A percentile compares a stretch with the other conserved stretches of the same genome.
Evolutionary conservation across 345 rosid genomes (phyloP).

Genomic region (Aegle marmelos): DNA sequence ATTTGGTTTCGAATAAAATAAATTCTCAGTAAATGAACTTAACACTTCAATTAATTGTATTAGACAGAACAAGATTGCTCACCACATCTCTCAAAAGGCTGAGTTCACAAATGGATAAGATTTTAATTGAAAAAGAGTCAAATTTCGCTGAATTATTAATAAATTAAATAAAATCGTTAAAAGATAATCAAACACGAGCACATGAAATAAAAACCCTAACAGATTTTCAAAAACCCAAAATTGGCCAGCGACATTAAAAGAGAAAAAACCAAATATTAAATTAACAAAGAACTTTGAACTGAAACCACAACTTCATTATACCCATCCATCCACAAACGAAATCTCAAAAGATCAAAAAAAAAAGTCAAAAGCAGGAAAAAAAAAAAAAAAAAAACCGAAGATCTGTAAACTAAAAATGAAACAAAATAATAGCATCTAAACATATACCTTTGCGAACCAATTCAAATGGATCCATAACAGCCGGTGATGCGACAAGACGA

Average conservation of each 20-base stretch:
- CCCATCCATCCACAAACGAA: slow-evolving; percentile 5
- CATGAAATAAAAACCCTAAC: slow-evolving; percentile 12
- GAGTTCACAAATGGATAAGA: slow-evolving; percentile 8
- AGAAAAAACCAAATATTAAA: slow-evolving; percentile 7
- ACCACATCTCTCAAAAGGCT: slow-evolving; percentile 3
- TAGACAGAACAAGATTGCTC: not conserved
- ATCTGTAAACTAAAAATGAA: not conserved
- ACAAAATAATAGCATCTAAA: not conserved
- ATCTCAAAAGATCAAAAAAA: slow-evolving; percentile 19
- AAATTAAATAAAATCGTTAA: not conserved
- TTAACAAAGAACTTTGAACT: not conserved
- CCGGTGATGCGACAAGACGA: slow-evolving; percentile 26
- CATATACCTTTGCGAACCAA: slow-evolving; percentile 64
- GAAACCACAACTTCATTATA: slow-evolving; percentile 3
- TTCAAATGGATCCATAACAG: slow-evolving; percentile 61
- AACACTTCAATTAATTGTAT: not conserved
- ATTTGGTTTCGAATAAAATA: not conserved
- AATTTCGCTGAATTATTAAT: not conserved
- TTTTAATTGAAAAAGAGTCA: not conserved
- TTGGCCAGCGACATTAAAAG: not conserved
- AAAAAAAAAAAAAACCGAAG: not conserved
- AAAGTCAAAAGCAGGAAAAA: not conserved
- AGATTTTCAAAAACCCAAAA: not conserved
- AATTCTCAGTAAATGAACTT: not conserved
- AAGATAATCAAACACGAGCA: not conserved